Evolutionary conservation across 2,329 filamentous ascomycete genomes (phyloP), one percentile per base, ranked within the genome.

Genomic region (Dothistroma pini): DNA sequence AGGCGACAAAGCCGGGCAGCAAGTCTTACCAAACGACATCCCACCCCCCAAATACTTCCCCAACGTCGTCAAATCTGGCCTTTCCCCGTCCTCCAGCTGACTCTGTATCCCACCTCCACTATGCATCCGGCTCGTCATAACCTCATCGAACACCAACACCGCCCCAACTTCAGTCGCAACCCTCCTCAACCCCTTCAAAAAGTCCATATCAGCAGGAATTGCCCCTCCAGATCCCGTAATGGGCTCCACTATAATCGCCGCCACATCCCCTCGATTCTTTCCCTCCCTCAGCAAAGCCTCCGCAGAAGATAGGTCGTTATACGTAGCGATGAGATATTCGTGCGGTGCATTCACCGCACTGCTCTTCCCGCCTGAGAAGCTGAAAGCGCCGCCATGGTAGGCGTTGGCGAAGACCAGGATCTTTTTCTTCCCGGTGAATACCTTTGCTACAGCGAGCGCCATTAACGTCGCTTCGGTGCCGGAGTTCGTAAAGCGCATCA

Each of bases 41-140:
- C 87, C 87, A 2, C 87, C 87, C 6, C 86, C 87, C 1, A 89
- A 75, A 67, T 83, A 89, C 69, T 89, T 90, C 0, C 87, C 87
- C 47, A 89, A 72, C 0, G 85, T 86, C 50, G 82, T 85, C 56
- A 89, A 71, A 68, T 89, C 87, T 0, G 87, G 86, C 1, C 74
- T 75, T 8, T 87, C 70, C 1, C 74, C 77, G 29, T 76, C 61
- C 22, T 74, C 62, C 1, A 72, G 68, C 6, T 80, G 78, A 2
- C 86, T 71, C 0, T 69, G 68, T 7, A 69, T 59, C 2, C 68
- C 68, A 14, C 87, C 86, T 7, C 78, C 75, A 1, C 76, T 76
- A 19, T 78, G 74, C 31, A 89, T 74, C 1, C 87, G 79, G 3
- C 84, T 87, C 0, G 87, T 89, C 82, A 89, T 87, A 6, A 90